Evolutionary conservation across 192 early-diverging fungal species (phyloP), one percentile per base, ranked within the genome.

Genomic region (Pilobolus umbonatus): DNA sequence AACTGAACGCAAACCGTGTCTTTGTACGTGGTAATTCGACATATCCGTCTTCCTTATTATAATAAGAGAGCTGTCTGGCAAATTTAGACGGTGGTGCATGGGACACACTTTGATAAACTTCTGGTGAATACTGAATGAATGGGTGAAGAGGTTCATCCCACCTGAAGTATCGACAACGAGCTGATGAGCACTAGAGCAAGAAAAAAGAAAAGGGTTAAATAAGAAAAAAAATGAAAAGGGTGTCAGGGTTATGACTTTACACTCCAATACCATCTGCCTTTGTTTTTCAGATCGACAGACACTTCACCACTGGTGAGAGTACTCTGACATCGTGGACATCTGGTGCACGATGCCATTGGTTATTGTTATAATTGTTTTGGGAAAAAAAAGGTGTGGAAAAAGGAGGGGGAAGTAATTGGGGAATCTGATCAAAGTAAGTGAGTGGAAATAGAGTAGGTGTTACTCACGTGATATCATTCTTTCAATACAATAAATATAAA

Each of bases 111-210:
- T 19, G 5, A 26, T 62, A 45, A 8, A n/a, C 17, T 15, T 45
- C 25, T 54, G 21, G 0, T 10, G 36, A 11, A 45, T 45, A 34
- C 0, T 14, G n/a, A 0, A 35, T 26, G 12, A 35, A 26, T 3
- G 36, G 17, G 22, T 29, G 2, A 15, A 28, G 39, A 2, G 49
- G 29, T n/a, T 21, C 40, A 8, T 62, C 50, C 60, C 60, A 62
- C 32, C 42, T 52, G 31, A 62, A 62, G 43, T 29, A 62, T 0
- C 19, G 42, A 35, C 60, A 62, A 7, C 7, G 7, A 2, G 25
- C 15, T n/a, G 21, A 21, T 19, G 51, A 38, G 21, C 60, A 62
- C 60, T 62, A 30, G 44, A n/a, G 31, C 8, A 60, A 28, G n/a
- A 34, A 49, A 1, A 21, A 35, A 38, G 24, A 46, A 17, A 17